Conservation (phyloP, 352 stramenopile genomes). For the Hyaloperonospora arabidopsidis region DNA sequence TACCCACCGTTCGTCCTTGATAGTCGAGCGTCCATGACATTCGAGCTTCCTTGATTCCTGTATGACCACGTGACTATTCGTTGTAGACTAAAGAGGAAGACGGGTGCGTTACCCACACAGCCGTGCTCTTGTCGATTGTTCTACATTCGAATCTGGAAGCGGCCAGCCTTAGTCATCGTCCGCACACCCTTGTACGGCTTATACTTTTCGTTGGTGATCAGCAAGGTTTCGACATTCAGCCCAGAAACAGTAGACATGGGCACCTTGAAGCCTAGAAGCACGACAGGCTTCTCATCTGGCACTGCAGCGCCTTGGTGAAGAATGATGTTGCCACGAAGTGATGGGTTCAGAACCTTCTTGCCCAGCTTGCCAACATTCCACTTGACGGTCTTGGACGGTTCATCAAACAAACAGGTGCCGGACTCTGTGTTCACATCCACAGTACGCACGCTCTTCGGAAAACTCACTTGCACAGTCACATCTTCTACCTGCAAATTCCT, state of each 20-base stretch:
- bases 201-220: constrained; percentile 95
- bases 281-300: constrained; percentile 89
- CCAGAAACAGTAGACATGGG: constrained; percentile 93
- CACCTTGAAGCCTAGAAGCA: constrained; percentile 95
- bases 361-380: constrained; percentile 93
- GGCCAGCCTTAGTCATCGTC: constrained; percentile 92
- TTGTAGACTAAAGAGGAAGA: too few species aligned
- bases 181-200: constrained; percentile 97
- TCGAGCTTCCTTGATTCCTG: too few species aligned
- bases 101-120: too few species aligned
- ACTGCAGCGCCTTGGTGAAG: constrained; percentile 78
- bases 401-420: constrained; percentile 93
- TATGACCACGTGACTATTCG: too few species aligned
- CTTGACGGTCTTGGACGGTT: constrained; percentile 89
- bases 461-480: constrained; percentile 92
- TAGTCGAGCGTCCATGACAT: too few species aligned
- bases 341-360: constrained; percentile 82
- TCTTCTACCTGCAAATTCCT: constrained; percentile 83
- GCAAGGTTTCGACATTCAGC: constrained; percentile 91
- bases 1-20: too few species aligned
- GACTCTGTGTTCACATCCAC: constrained; percentile 90
- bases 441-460: constrained; percentile 92
- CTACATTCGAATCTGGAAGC: constrained; percentile 93
- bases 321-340: constrained; percentile 88
- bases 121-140: background rate